Percentiles rank a stretch among this genome's conserved stretches.
These are phyloP conservation scores for Saccharomyces pastorianus DNA, from an alignment of 1,139 yeast genomes.

Conservation along the genomic window DNA sequence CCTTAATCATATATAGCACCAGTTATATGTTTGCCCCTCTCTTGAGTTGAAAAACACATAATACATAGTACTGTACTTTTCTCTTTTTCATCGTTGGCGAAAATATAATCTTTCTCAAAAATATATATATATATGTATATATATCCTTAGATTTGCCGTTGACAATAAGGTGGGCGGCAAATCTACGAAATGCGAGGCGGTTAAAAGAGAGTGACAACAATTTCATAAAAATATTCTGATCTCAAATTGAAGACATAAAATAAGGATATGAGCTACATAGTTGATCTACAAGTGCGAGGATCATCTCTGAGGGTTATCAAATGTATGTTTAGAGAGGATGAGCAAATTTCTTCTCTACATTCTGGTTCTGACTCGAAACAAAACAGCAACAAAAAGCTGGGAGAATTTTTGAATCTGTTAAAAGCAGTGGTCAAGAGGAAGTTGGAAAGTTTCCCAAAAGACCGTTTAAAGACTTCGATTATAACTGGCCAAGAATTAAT, in stretches of 20 bases:
- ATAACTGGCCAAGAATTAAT: not conserved
- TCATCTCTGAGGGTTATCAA: not conserved
- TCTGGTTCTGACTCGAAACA: not conserved
- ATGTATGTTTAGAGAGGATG: not conserved
- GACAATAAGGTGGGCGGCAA: not conserved
- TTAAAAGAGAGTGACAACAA: not conserved
- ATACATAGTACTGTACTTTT: too few species aligned
- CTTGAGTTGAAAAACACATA: not conserved
- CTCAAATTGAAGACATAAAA: not conserved
- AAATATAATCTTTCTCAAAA: not conserved
- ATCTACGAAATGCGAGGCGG: not conserved
- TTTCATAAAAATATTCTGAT: not conserved
- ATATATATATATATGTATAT: too few species aligned
- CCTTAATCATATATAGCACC: not conserved
- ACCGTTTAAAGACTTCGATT: not conserved
- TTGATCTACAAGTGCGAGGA: not conserved
- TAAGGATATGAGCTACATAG: not conserved
- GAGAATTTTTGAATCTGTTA: not conserved
- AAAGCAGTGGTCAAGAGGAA: not conserved
- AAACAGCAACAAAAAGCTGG: not conserved
- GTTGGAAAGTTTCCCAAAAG: not conserved
- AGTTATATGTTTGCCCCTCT: not conserved
- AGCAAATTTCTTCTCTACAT: not conserved
- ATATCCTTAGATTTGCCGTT: not conserved
- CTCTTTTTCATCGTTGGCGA: not conserved